phyloP scores from a whole-genome alignment of 2,329 filamentous ascomycete genomes.

The Berkeleyomyces basicola region DNA sequence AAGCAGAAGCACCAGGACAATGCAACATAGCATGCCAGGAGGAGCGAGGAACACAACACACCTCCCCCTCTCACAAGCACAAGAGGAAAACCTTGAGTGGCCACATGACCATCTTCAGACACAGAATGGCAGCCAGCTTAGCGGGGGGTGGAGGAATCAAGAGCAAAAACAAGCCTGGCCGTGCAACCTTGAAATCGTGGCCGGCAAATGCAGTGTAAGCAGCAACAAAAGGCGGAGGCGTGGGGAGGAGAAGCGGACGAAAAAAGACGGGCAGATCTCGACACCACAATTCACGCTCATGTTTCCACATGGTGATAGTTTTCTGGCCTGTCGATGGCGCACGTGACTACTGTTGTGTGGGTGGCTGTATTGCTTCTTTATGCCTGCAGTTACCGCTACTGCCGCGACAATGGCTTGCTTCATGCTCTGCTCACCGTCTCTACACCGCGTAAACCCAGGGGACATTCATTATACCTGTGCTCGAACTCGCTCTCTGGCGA shows the following conservation, averaged over 20 bases:
- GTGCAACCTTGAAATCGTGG: constrained; percentile 6
- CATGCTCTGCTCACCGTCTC: no score
- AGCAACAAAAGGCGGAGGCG: not conserved
- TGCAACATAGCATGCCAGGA: not conserved
- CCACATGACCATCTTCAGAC: constrained; percentile 12
- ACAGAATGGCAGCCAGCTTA: not conserved
- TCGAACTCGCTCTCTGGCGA: no score
- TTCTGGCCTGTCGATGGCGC: not conserved
- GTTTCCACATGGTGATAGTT: not conserved
- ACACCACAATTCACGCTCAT: not conserved
- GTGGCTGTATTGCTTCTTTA: not conserved
- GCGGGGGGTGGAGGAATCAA: not conserved
- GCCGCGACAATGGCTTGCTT: not conserved
- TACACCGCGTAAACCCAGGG: no score
- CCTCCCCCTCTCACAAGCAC: no score
- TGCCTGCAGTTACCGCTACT: not conserved
- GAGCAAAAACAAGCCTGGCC: not conserved
- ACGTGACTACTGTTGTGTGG: no score
- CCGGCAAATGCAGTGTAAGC: not conserved
- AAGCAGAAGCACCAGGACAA: not conserved
- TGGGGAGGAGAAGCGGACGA: not conserved
- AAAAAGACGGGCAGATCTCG: not conserved
- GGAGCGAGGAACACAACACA: not conserved
- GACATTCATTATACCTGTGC: no score
- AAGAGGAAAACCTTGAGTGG: constrained; percentile 10